Base-by-base conservation (phyloP, 164 flowering plant species). In the Protea cynaroides region DNA sequence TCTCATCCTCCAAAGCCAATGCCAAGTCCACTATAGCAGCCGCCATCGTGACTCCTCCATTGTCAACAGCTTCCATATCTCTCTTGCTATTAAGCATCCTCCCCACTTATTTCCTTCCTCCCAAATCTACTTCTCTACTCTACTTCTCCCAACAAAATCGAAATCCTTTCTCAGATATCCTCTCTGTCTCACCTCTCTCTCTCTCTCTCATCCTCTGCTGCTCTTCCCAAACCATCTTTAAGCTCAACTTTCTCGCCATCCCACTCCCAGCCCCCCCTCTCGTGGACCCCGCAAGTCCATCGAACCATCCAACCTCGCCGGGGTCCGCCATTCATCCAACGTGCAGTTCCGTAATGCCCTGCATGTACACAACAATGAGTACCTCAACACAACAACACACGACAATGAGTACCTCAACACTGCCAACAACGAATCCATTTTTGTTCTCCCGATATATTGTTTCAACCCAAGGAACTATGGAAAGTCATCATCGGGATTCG, bases 311-410 rank as follows among this genome's bases (percentile, higher is more conserved):
- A 75, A 80, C 47, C 84, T 76, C 24, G 89, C 89, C 36, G 90
- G 73, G 34, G 63, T 84, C 47, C 95, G 97, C 21, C 86, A 90
- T 11, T 79, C 90, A 25, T 61, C 96, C 70, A 75, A 91, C 36
- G 93, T 87, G n/a, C 86, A 93, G 96, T 89, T 94, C 78, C 83
- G 98, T 22, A 84, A 79, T 55, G 98, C 91, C 67, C 84, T 94
- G n/a, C 86, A 97, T 12, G 76, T 94, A 54, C 85, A n/a, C n/a
- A n/a, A n/a, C n/a, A n/a, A n/a, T n/a, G n/a, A n/a, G n/a, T n/a
- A n/a, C n/a, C n/a, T n/a, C n/a, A n/a, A n/a, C n/a, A n/a, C n/a
- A n/a, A n/a, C n/a, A n/a, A n/a, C n/a, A n/a, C n/a, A 81, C 50
- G 98, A 94, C 74, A 91, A 94, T 63, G 98, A 89, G 49, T 81